These are phyloP conservation scores for Alternaria sp. DNA, from an alignment of 2,329 filamentous ascomycete genomes.

Conservation along the genomic window DNA sequence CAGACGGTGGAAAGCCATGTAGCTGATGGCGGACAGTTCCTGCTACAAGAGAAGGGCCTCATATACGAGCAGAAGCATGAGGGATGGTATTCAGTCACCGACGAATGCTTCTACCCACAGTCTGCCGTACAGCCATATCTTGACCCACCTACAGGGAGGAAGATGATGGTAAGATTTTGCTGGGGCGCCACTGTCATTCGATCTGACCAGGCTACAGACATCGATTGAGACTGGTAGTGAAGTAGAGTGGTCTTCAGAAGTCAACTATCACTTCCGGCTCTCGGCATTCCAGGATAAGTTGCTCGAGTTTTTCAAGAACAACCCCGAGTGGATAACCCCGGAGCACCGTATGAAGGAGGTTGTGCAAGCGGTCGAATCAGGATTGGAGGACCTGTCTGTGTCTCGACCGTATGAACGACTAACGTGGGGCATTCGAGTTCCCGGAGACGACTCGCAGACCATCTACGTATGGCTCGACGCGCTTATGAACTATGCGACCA, in stretches of 20 bases:
- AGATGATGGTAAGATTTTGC: slow-evolving; percentile 67
- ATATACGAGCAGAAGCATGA: slow-evolving; percentile 87
- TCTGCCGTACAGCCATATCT: slow-evolving; percentile 74
- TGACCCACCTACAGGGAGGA: slow-evolving; percentile 80
- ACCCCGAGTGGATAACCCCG: slow-evolving; percentile 80
- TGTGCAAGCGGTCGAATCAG: slow-evolving; percentile 74
- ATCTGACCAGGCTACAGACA: slow-evolving; percentile 50
- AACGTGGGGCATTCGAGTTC: slow-evolving; percentile 88
- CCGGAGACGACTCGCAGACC: slow-evolving; percentile 82
- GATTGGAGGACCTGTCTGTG: slow-evolving; percentile 86
- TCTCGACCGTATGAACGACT: slow-evolving; percentile 81
- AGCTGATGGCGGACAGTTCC: slow-evolving; percentile 54
- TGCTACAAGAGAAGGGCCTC: slow-evolving; percentile 75
- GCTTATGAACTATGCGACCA: slow-evolving; percentile 90
- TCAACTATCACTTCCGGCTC: slow-evolving; percentile 93
- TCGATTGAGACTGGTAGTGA: slow-evolving; percentile 87
- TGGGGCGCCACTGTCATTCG: background rate
- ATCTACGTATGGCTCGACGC: slow-evolving; percentile 99
- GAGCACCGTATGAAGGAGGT: slow-evolving; percentile 77
- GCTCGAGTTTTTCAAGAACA: slow-evolving; percentile 77
- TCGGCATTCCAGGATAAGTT: slow-evolving; percentile 81
- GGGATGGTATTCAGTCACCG: slow-evolving; percentile 96
- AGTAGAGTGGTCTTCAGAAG: slow-evolving; percentile 93
- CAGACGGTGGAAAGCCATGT: background rate
- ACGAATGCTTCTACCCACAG: slow-evolving; percentile 94